These are phyloP conservation scores for Staphylotrichum longicolle DNA, from an alignment of 495 filamentous ascomycete species.

Conservation along the genomic window DNA sequence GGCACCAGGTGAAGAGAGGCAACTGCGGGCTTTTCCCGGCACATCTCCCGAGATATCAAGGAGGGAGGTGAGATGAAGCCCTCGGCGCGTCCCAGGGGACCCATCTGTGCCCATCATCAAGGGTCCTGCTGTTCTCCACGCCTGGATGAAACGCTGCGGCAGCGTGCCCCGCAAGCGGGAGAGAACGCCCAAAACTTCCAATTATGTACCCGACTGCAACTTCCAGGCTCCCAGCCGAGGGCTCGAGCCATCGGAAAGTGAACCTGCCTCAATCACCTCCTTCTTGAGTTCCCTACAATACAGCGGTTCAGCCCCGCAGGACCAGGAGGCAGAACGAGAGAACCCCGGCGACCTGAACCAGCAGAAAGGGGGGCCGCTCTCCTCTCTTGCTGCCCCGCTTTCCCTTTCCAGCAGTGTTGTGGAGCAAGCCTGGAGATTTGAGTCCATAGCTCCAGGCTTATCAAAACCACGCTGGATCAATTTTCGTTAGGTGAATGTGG, in stretches of 20 bases:
- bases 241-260: too few relatives aligned
- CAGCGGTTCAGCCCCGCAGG: too few relatives aligned
- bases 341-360: too few relatives aligned
- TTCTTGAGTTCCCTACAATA: too few relatives aligned
- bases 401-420: neutral
- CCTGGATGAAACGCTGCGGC: neutral
- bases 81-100: too few relatives aligned
- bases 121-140: conserved; percentile 4
- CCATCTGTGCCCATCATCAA: neutral
- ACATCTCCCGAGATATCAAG: neutral
- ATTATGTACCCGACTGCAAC: too few relatives aligned
- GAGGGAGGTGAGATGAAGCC: neutral
- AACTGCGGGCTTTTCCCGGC: neutral
- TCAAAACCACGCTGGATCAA: too few relatives aligned
- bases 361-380: neutral
- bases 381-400: neutral
- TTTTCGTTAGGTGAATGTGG: too few relatives aligned
- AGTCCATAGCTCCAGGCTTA: neutral
- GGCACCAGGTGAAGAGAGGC: neutral
- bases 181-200: too few relatives aligned
- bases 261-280: too few relatives aligned
- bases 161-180: neutral
- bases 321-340: too few relatives aligned
- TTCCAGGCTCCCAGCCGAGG: too few relatives aligned
- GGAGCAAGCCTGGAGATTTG: neutral